A percentile compares a stretch with the other conserved stretches of the same genome.
Conservation (phyloP, 148 eudicot genomes). For the Oxyria digyna region DNA sequence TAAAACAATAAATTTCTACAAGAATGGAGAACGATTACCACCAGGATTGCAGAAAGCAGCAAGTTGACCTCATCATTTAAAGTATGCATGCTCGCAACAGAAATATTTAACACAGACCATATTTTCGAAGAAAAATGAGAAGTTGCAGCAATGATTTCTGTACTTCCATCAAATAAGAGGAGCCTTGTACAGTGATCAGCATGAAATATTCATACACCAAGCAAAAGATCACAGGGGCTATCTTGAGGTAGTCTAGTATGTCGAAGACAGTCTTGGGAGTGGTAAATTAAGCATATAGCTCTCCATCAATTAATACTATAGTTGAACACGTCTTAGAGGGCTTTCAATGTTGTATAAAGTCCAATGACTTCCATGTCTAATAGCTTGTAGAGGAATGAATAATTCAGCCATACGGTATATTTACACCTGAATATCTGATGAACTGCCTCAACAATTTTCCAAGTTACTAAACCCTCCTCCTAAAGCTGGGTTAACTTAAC, state of each 20-base stretch:
- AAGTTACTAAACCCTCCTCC: background rate
- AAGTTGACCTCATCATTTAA: conserved; percentile 3
- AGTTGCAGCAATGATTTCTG: conserved; percentile 8
- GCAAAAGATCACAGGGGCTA: background rate
- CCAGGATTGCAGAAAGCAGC: conserved; percentile 10
- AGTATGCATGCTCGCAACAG: conserved; percentile 5
- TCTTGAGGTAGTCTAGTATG: background rate
- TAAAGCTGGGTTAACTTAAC: background rate
- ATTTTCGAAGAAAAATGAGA: conserved; percentile 7
- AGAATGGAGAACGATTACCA: conserved; percentile 14
- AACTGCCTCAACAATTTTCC: background rate
- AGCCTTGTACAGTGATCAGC: background rate
- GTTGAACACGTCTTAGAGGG: background rate
- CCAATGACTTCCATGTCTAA: background rate
- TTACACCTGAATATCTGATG: background rate
- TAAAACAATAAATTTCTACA: conserved; percentile 9
- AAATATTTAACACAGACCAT: conserved; percentile 20
- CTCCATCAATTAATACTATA: background rate
- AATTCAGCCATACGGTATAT: background rate
- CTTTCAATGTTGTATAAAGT: background rate
- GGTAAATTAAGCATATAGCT: background rate
- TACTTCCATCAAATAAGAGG: background rate
- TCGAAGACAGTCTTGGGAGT: background rate
- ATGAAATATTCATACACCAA: background rate
- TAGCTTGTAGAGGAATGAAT: background rate